Conservation (phyloP, 1,284 basidiomycete genomes). For the Moesziomyces sp. region DNA sequence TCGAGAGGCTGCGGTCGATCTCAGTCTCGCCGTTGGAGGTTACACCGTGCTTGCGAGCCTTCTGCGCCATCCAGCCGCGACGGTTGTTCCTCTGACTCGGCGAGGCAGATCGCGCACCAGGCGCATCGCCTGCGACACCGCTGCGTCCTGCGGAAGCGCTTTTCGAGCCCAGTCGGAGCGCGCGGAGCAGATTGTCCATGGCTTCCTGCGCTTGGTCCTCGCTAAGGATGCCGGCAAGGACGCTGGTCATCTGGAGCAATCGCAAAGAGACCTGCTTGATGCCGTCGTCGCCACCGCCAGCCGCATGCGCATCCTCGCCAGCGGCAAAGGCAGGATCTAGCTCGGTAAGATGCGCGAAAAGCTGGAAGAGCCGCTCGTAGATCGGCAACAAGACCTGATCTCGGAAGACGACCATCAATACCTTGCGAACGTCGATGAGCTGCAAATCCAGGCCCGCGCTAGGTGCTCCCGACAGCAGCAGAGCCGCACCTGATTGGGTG, state of each 20-base stretch:
- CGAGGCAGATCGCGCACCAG: conserved; percentile 19
- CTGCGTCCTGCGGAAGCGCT: conserved; percentile 41
- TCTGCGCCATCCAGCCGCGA: conserved; percentile 56
- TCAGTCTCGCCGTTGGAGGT: conserved; percentile 6
- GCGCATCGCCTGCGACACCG: conserved; percentile 18
- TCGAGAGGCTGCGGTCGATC: background rate
- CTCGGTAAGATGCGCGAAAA: conserved; percentile 46
- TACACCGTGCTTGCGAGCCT: conserved; percentile 52
- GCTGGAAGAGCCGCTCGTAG: conserved; percentile 53
- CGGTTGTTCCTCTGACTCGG: conserved; percentile 41
- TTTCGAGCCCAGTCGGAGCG: conserved; percentile 50
- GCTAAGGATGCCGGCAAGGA: conserved; percentile 62
- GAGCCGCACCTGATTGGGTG: conserved; percentile 14
- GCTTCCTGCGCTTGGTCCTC: conserved; percentile 66
- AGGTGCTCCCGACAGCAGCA: conserved; percentile 15
- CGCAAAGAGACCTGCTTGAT: conserved; percentile 46
- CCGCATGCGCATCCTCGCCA: conserved; percentile 7
- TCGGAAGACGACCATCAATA: conserved; percentile 82
- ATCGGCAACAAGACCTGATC: conserved; percentile 71
- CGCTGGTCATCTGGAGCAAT: conserved; percentile 63
- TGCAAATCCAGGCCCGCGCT: conserved; percentile 12
- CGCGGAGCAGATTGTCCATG: conserved; percentile 61
- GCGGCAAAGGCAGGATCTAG: conserved; percentile 39
- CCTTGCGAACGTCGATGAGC: conserved; percentile 79
- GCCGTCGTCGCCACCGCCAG: conserved; percentile 28